Conservation (phyloP, 2,329 filamentous ascomycete species). For the Aspergillus tamarii region DNA sequence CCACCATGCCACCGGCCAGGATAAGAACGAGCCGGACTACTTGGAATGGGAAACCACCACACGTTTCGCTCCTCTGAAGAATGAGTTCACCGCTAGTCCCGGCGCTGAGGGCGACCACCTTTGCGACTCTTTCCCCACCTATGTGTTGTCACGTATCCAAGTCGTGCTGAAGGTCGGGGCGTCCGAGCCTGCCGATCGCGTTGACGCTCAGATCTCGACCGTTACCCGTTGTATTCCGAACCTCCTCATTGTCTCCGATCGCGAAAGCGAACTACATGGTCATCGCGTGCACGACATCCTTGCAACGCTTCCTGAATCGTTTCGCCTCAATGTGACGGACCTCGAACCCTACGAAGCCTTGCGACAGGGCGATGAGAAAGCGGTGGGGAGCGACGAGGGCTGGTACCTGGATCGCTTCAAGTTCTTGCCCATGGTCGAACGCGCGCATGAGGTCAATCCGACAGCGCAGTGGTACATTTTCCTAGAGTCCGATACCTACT, state of each 20-base stretch:
- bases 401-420: slow-evolving; percentile 63
- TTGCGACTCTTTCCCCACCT: slow-evolving; percentile 34
- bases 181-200: slow-evolving; percentile 45
- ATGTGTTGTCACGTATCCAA: slow-evolving; percentile 48
- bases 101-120: slow-evolving; percentile 9
- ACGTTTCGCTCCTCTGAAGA: slow-evolving; percentile 14
- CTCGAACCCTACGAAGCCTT: slow-evolving; percentile 49
- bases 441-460: slow-evolving; percentile 52
- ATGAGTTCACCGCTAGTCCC: not conserved
- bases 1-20: slow-evolving; percentile 2
- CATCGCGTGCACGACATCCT: slow-evolving; percentile 52
- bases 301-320: slow-evolving; percentile 48
- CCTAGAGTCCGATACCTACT: slow-evolving; percentile 59
- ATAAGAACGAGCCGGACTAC: slow-evolving; percentile 16
- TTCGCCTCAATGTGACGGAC: slow-evolving; percentile 39
- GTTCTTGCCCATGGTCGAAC: slow-evolving; percentile 59
- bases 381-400: slow-evolving; percentile 42
- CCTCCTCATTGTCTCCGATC: slow-evolving; percentile 57
- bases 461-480: slow-evolving; percentile 60
- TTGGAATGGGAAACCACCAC: slow-evolving; percentile 29
- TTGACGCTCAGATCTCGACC: slow-evolving; percentile 54
- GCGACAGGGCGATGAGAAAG: slow-evolving; percentile 35
- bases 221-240: slow-evolving; percentile 56
- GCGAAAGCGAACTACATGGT: slow-evolving; percentile 50
- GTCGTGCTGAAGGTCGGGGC: slow-evolving; percentile 56